phyloP scores from a whole-genome alignment of 768 basidiomycete genomes.

The Strobilomyces dryophilus region DNA sequence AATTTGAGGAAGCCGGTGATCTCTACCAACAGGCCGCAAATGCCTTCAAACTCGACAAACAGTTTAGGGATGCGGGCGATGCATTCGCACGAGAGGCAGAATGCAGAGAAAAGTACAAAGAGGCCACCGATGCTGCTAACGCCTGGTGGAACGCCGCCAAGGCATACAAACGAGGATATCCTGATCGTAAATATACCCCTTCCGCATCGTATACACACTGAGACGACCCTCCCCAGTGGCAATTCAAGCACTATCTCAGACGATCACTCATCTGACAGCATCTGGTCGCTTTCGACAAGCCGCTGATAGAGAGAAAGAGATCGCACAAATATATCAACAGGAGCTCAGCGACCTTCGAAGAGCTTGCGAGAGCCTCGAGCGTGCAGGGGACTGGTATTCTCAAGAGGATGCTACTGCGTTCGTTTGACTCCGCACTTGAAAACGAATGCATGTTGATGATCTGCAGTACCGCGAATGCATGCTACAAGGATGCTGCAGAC shows the following conservation, averaged over 20 bases:
- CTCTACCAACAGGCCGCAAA: conserved; percentile 94
- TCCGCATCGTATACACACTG: conserved; percentile 3
- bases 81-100: conserved; percentile 92
- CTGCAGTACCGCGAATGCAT: conserved; percentile 86
- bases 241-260: conserved; percentile 78
- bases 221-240: conserved; percentile 57
- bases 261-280: conserved; percentile 77
- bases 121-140: conserved; percentile 92
- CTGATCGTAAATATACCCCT: conserved; percentile 59
- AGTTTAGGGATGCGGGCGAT: conserved; percentile 89
- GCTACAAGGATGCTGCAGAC: conserved; percentile 96
- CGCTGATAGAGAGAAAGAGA: conserved; percentile 96
- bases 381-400: conserved; percentile 96
- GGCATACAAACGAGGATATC: conserved; percentile 87
- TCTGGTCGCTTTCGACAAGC: conserved; percentile 94
- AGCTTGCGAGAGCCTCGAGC: conserved; percentile 87
- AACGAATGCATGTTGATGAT: conserved; percentile 1
- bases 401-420: conserved; percentile 96
- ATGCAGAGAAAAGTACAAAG: conserved; percentile 84
- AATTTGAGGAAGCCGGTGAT: conserved; percentile 95
- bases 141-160: conserved; percentile 99
- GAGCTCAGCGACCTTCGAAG: conserved; percentile 74
- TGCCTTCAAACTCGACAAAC: conserved; percentile 86
- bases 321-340: conserved; percentile 89
- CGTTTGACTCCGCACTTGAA: conserved; percentile 29